Evolutionary conservation across 495 filamentous ascomycete genomes (phyloP).

Genomic region (Penicillium psychrofluorescens): DNA sequence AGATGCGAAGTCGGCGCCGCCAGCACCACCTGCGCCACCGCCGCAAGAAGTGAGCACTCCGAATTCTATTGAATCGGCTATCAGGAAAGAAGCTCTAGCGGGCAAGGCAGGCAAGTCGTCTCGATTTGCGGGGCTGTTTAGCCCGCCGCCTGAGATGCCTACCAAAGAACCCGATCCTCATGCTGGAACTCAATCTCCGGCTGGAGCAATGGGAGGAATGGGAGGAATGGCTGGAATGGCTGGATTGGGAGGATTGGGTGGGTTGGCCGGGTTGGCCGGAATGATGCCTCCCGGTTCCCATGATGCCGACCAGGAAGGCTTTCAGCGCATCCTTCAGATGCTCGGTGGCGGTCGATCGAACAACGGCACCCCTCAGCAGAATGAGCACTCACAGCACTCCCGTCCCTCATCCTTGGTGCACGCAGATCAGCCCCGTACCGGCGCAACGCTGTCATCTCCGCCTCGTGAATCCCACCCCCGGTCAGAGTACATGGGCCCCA

Average conservation of each 20-base stretch:
- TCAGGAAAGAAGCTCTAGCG: slow-evolving; percentile 16
- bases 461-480: slow-evolving; percentile 23
- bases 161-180: slow-evolving; percentile 46
- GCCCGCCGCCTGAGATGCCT: slow-evolving; percentile 51
- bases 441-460: slow-evolving; percentile 29
- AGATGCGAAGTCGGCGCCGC: slow-evolving; percentile 37
- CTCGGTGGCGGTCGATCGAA: slow-evolving; percentile 49
- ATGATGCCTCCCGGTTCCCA: slow-evolving; percentile 36
- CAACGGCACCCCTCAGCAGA: slow-evolving; percentile 35
- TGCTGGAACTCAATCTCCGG: slow-evolving; percentile 16
- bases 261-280: neutral
- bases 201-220: neutral
- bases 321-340: slow-evolving; percentile 82
- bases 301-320: slow-evolving; percentile 79
- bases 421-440: slow-evolving; percentile 23
- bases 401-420: slow-evolving; percentile 23
- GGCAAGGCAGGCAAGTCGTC: slow-evolving; percentile 53
- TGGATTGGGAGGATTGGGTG: too few species aligned
- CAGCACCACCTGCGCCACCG: slow-evolving; percentile 13
- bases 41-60: slow-evolving; percentile 17
- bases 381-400: slow-evolving; percentile 17
- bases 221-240: too few species aligned
- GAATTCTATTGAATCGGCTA: slow-evolving; percentile 17
- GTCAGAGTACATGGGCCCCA: slow-evolving; percentile 23
- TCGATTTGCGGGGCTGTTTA: slow-evolving; percentile 79